These are phyloP conservation scores for Rhodamnia rubescens DNA, from an alignment of 345 rosid genomes.

Conservation along the genomic window DNA sequence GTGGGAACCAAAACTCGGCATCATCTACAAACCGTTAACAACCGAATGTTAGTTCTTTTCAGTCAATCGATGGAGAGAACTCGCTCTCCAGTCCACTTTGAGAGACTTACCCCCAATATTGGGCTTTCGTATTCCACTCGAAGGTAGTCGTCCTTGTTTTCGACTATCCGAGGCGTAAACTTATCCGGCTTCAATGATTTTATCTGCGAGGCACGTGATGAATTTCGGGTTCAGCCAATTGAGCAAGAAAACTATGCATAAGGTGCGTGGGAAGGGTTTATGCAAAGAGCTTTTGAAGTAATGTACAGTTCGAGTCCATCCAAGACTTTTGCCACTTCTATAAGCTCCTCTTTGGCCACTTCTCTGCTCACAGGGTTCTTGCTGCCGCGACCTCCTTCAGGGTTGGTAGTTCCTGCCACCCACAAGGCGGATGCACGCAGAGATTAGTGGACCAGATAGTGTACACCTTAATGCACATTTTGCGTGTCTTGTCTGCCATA, in stretches of 20 bases:
- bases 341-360: constrained; percentile 71
- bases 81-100: background rate
- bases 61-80: background rate
- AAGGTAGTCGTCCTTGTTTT: constrained; percentile 56
- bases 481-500: background rate
- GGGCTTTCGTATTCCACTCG: constrained; percentile 78
- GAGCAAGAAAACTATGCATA: background rate
- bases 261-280: background rate
- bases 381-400: constrained; percentile 30
- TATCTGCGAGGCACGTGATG: constrained; percentile 17
- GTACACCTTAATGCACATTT: background rate
- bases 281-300: accelerated
- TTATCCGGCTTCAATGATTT: constrained; percentile 66
- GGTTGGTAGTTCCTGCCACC: constrained; percentile 60
- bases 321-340: constrained; percentile 45
- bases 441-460: background rate
- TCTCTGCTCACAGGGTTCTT: constrained; percentile 42
- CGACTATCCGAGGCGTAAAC: constrained; percentile 48
- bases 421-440: background rate
- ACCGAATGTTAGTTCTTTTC: background rate
- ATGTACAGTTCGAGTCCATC: background rate
- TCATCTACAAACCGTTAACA: constrained; percentile 62
- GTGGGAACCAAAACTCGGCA: constrained; percentile 77
- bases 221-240: background rate
- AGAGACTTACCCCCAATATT: constrained; percentile 47